phyloP scores from a whole-genome alignment of 805 yeast genomes.

The Saturnispora zaruensis region DNA sequence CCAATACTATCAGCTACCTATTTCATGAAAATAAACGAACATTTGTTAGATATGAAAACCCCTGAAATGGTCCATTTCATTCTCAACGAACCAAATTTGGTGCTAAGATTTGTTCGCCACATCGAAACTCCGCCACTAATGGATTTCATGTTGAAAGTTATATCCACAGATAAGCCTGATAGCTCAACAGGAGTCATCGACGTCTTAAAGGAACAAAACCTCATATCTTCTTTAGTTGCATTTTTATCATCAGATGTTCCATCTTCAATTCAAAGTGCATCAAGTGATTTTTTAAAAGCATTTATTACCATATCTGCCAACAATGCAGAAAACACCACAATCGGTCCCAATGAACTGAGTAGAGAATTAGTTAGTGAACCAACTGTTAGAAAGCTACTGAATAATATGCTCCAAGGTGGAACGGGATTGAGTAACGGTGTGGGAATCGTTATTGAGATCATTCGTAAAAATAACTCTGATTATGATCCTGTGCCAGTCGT shows the following conservation, averaged over 20 bases:
- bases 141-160: constrained; percentile 84
- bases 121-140: constrained; percentile 89
- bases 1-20: constrained; percentile 75
- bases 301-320: constrained; percentile 91
- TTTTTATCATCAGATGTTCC: constrained; percentile 60
- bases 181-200: constrained; percentile 82
- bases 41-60: constrained; percentile 79
- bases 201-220: constrained; percentile 57
- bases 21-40: constrained; percentile 88
- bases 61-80: constrained; percentile 71
- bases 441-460: constrained; percentile 87
- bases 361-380: constrained; percentile 78
- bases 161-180: constrained; percentile 89
- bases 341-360: constrained; percentile 88
- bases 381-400: constrained; percentile 56
- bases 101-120: constrained; percentile 73
- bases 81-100: constrained; percentile 57
- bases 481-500: constrained; percentile 85
- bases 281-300: constrained; percentile 92
- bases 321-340: constrained; percentile 80
- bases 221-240: constrained; percentile 65
- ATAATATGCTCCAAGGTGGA: constrained; percentile 74
- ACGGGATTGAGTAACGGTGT: constrained; percentile 91
- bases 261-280: constrained; percentile 79
- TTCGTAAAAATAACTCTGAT: constrained; percentile 92